phyloP scores from a whole-genome alignment of 73 alveolate genomes.

The Loxodes magnus region DNA sequence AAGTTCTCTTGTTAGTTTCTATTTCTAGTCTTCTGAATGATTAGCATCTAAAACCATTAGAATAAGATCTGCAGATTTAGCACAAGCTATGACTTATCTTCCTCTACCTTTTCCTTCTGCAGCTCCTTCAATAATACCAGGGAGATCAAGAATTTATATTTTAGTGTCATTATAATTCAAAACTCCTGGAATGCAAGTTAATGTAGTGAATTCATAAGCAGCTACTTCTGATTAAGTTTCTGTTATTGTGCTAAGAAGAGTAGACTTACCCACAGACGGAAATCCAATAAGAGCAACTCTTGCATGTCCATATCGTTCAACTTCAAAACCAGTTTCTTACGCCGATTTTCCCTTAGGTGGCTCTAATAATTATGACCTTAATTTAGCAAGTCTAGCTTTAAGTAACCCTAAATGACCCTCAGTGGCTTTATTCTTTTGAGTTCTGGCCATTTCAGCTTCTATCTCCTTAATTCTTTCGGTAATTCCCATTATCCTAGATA shows the following conservation, averaged over 20 bases:
- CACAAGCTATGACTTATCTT: constrained; percentile 98
- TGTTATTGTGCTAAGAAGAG: constrained; percentile 89
- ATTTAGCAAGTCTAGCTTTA: constrained; percentile 63
- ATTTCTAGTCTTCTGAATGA: constrained; percentile 93
- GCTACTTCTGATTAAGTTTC: constrained; percentile 95
- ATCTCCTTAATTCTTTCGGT: constrained; percentile 93
- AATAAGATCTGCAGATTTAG: constrained; percentile 93
- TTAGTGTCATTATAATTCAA: constrained; percentile 91
- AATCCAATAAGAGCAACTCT: constrained; percentile 98
- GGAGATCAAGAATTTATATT: constrained; percentile 97
- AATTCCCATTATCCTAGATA: constrained; percentile 73
- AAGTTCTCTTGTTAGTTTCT: constrained; percentile 83
- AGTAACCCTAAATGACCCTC: constrained; percentile 76
- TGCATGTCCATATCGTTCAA: constrained; percentile 98
- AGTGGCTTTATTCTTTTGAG: constrained; percentile 99
- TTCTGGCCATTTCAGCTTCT: constrained; percentile 93
- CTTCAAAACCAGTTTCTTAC: constrained; percentile 99
- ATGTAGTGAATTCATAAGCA: constrained; percentile 98
- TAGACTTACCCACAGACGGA: constrained; percentile 75
- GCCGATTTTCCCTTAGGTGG: constrained; percentile 88
- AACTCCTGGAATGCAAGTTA: constrained; percentile 99
- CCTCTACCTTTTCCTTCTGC: constrained; percentile 98
- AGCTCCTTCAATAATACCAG: constrained; percentile 99
- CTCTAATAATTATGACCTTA: constrained; percentile 71
- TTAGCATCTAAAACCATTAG: constrained; percentile 99